Percentiles rank a stretch among this genome's conserved stretches.
phyloP scores from a whole-genome alignment of 2,329 filamentous ascomycete species.

The Metarhizium guizhouense region DNA sequence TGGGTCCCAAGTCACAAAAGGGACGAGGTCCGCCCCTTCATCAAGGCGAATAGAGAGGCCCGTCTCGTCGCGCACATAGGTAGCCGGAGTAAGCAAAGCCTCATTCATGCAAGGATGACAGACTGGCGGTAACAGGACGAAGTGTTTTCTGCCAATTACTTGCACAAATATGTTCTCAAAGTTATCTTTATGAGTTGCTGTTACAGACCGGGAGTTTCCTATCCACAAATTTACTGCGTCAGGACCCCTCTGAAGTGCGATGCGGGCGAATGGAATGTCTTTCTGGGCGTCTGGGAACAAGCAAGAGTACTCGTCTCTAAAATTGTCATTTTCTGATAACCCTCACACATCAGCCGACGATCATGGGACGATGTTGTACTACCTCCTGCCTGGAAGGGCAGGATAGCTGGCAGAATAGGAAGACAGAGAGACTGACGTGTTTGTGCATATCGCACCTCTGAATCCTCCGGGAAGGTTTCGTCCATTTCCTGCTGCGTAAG shows the following conservation, averaged over 20 bases:
- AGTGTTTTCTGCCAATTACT: conserved; percentile 63
- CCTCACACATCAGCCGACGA: not conserved
- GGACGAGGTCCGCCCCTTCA: conserved; percentile 33
- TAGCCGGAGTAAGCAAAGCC: conserved; percentile 43
- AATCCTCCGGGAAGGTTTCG: conserved; percentile 15
- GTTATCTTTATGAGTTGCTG: conserved; percentile 71
- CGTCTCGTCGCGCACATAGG: conserved; percentile 38
- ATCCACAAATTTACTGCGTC: conserved; percentile 82
- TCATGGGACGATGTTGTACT: not conserved
- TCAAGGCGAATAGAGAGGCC: conserved; percentile 26
- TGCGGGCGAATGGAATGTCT: conserved; percentile 62
- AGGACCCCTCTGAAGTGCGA: conserved; percentile 55
- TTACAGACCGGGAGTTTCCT: conserved; percentile 60
- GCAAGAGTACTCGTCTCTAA: conserved; percentile 59
- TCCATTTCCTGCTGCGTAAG: conserved; percentile 48
- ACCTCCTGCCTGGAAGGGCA: not conserved
- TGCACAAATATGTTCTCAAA: conserved; percentile 84
- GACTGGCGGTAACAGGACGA: conserved; percentile 63
- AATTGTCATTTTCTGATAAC: conserved; percentile 65
- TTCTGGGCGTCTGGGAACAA: conserved; percentile 55
- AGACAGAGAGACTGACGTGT: conserved; percentile 44
- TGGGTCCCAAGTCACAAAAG: conserved; percentile 69
- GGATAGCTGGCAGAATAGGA: not conserved
- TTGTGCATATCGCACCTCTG: conserved; percentile 62
- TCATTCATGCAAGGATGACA: conserved; percentile 64